A percentile compares a stretch with the other conserved stretches of the same genome.
phyloP scores from a whole-genome alignment of 2,329 filamentous ascomycete species.

The Aspergillus costaricaensis region DNA sequence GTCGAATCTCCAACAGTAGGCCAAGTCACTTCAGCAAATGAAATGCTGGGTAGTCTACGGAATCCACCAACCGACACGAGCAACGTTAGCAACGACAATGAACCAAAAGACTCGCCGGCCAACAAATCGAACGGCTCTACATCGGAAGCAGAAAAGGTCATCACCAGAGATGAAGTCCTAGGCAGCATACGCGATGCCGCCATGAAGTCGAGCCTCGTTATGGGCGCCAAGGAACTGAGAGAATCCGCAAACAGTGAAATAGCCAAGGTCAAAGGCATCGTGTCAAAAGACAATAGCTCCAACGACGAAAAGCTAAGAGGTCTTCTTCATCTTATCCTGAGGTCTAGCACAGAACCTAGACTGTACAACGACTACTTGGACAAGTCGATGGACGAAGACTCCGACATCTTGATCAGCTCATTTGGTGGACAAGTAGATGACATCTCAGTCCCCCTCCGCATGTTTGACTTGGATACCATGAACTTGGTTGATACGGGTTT shows the following conservation, averaged over 20 bases:
- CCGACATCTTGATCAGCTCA: background rate
- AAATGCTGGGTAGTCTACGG: no score
- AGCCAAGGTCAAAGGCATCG: background rate
- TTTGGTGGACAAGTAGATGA: background rate
- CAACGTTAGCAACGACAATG: no score
- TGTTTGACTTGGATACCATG: slow-evolving; percentile 39
- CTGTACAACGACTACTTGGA: background rate
- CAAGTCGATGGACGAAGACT: background rate
- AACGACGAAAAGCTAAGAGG: slow-evolving; percentile 3
- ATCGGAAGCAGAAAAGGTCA: no score
- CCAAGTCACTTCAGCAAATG: no score
- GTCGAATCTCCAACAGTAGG: no score
- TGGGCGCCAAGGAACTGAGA: background rate
- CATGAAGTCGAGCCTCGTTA: background rate
- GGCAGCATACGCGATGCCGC: background rate
- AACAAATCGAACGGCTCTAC: no score
- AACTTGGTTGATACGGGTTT: slow-evolving; percentile 31
- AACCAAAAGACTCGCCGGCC: no score
- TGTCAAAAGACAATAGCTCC: background rate
- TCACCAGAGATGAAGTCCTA: background rate
- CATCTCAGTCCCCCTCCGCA: slow-evolving; percentile 27
- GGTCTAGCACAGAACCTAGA: background rate
- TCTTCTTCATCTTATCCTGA: slow-evolving; percentile 4
- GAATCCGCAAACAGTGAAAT: background rate
- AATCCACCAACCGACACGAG: no score